phyloP scores from a whole-genome alignment of 2,329 filamentous ascomycete genomes.

The Sclerotinia subarctica region DNA sequence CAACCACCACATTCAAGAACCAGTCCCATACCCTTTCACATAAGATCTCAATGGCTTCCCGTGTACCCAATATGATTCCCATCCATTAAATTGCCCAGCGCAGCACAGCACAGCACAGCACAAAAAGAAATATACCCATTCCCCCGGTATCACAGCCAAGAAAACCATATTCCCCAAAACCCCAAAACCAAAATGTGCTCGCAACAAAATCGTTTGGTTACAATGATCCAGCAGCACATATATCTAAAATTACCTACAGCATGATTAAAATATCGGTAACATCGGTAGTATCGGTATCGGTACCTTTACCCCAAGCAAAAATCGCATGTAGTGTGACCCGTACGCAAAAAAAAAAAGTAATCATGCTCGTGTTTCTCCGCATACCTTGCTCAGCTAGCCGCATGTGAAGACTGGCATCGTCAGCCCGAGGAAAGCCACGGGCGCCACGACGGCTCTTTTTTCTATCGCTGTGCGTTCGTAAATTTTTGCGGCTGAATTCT shows the following conservation, averaged over 20 bases:
- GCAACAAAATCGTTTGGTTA: no score
- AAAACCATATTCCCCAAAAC: no score
- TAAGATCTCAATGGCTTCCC: background rate
- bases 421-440: background rate
- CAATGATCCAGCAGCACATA: background rate
- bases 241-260: no score
- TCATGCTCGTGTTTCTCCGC: background rate
- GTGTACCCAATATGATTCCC: background rate
- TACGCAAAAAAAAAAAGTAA: background rate
- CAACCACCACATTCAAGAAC: background rate
- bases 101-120: no score
- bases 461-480: background rate
- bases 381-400: no score
- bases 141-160: background rate
- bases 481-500: background rate
- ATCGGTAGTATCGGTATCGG: background rate
- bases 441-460: background rate
- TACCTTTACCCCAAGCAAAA: no score
- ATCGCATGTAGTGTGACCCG: background rate
- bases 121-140: background rate
- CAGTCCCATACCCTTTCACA: background rate
- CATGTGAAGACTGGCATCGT: no score
- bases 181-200: no score
- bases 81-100: background rate
- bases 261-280: background rate